Evolutionary conservation across 73 alveolate species (phyloP).

Genomic region (Stentor roeselii): DNA sequence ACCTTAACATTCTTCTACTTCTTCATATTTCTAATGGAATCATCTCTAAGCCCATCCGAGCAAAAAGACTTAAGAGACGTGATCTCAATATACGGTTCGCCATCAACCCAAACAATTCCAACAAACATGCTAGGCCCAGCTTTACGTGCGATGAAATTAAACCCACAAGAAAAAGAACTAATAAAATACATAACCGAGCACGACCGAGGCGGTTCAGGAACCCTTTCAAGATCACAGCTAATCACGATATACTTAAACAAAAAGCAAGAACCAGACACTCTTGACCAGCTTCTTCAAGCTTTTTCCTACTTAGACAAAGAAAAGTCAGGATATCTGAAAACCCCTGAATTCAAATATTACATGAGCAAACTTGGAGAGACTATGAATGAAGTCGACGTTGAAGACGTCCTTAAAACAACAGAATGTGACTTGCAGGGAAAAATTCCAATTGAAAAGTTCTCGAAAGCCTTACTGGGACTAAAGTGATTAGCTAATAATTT

Average conservation of each 20-base stretch:
- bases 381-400: conserved; percentile 22
- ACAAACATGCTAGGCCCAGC: conserved; percentile 25
- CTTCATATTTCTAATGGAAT: too few species aligned
- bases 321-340: not conserved
- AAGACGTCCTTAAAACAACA: not conserved
- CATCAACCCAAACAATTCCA: conserved; percentile 19
- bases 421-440: not conserved
- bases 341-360: conserved; percentile 5
- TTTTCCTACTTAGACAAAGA: not conserved
- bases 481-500: not conserved
- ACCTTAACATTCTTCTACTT: too few species aligned
- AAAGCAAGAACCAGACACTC: conserved; percentile 3
- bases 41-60: not conserved
- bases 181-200: not conserved
- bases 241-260: not conserved
- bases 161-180: conserved; percentile 13
- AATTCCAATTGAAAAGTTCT: not conserved
- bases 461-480: not conserved
- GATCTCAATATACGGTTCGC: not conserved
- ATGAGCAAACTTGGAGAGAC: conserved; percentile 19
- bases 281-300: not conserved
- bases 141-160: conserved; percentile 4
- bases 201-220: conserved; percentile 21
- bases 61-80: conserved; percentile 15
- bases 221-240: not conserved